Evolutionary conservation across 345 rosid genomes (phyloP), one percentile per base, ranked within the genome.

Genomic region (Cochlearia excelsa): DNA sequence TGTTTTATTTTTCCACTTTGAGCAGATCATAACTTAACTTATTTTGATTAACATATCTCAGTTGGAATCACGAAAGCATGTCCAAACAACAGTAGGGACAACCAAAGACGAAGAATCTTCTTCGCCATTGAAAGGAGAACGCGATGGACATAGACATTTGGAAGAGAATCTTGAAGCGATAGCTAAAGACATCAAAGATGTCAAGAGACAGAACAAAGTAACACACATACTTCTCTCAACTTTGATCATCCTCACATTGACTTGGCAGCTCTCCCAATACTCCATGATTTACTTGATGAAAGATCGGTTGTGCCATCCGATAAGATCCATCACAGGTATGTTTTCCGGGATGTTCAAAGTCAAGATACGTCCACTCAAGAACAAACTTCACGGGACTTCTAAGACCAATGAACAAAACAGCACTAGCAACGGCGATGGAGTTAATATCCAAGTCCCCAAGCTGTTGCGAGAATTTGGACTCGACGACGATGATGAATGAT

Each of bases 191-290:
- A 79, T 91, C 29, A 75, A 56, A 60, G 37, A 74, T 5, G 69
- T 91, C 61, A 78, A 74, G 82, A 77, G 58, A 77, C 98, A 91
- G 81, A 91, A 88, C 66, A 49, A 54, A 4, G 46, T 79, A 5
- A 88, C 96, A 0, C 95, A 92, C 59, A 67, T 85, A 61, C 83
- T 92, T 4, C 78, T 92, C 37, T 84, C 95, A 3, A 74, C 57
- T 57, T 49, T 83, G 86, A 84, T 88, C 60, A 73, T 81, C 30
- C 74, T 92, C 29, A 84, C 95, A 3, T 29, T 82, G 10, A 54
- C 78, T 6, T 92, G 98, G 95, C 96, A 88, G 69, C 52, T 84
- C 30, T 88, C 98, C 2, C 87, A 92, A 67, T 79, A 81, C 63
- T 77, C 90, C 0, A 71, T 92, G 49, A 53, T 88, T 60, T 58